Conservation (phyloP, 192 early-diverging fungal genomes). For the Backusella westeae region DNA sequence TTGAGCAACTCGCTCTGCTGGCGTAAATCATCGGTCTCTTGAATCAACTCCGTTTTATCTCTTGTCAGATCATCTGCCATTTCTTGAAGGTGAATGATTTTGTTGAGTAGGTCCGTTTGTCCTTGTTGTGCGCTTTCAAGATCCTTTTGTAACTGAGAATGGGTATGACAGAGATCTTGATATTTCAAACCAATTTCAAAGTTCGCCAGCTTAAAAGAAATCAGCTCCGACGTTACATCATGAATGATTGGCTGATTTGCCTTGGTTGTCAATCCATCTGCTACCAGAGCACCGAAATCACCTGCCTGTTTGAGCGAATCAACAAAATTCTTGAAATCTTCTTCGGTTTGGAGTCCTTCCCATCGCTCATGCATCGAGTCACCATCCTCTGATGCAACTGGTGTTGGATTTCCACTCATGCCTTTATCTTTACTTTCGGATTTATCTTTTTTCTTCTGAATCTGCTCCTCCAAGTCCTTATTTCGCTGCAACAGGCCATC, state of each 20-base stretch:
- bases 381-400: slow-evolving; percentile 10
- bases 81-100: slow-evolving; percentile 19
- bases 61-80: slow-evolving; percentile 27
- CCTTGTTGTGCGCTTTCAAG: slow-evolving; percentile 20
- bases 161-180: slow-evolving; percentile 30
- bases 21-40: slow-evolving; percentile 21
- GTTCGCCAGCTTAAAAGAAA: slow-evolving; percentile 38
- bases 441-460: slow-evolving; percentile 30
- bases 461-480: neutral
- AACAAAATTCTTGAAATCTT: slow-evolving; percentile 25
- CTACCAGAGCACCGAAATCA: slow-evolving; percentile 35
- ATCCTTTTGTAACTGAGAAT: slow-evolving; percentile 25
- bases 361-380: neutral
- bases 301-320: slow-evolving; percentile 23
- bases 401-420: neutral
- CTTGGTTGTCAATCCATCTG: slow-evolving; percentile 18
- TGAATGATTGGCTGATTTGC: neutral
- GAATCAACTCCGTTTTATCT: slow-evolving; percentile 17
- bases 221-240: slow-evolving; percentile 35
- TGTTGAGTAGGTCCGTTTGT: slow-evolving; percentile 32
- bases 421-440: slow-evolving; percentile 21
- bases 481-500: slow-evolving; percentile 47
- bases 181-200: slow-evolving; percentile 43
- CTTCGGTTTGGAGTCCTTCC: slow-evolving; percentile 10
- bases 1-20: slow-evolving; percentile 22